Conservation (phyloP, 1,284 basidiomycete genomes). For the Ustilago lituana region DNA sequence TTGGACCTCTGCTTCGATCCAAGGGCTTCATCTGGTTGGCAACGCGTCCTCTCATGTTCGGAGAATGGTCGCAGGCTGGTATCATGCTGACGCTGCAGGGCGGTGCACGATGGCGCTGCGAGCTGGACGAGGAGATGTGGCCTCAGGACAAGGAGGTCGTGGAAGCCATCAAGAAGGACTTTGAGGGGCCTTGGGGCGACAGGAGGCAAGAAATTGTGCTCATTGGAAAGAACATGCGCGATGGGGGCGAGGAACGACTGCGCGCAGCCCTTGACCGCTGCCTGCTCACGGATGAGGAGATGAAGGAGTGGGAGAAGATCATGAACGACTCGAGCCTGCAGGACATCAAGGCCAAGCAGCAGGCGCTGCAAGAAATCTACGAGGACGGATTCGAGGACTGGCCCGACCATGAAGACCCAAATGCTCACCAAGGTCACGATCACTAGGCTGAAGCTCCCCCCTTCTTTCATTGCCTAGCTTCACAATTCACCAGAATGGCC, state of each 20-base stretch:
- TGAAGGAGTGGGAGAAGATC: conserved; percentile 67
- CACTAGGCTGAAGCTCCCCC: conserved; percentile 14
- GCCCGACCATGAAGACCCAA: conserved; percentile 61
- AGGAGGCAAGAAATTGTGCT: conserved; percentile 69
- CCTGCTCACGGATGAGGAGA: conserved; percentile 69
- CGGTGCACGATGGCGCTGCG: conserved; percentile 69
- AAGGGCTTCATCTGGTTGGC: conserved; percentile 70
- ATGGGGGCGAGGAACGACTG: conserved; percentile 64
- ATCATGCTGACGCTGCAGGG: conserved; percentile 69
- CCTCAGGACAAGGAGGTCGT: conserved; percentile 67
- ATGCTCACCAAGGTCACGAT: conserved; percentile 51
- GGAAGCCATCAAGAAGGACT: conserved; percentile 69
- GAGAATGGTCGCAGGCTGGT: conserved; percentile 70
- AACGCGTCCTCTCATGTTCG: conserved; percentile 63
- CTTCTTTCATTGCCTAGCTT: no score
- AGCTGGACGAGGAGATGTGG: conserved; percentile 67
- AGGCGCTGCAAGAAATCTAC: conserved; percentile 66
- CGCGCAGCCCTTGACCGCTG: conserved; percentile 67
- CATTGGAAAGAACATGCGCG: conserved; percentile 67
- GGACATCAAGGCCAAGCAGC: conserved; percentile 42
- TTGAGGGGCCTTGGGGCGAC: conserved; percentile 69
- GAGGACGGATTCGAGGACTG: conserved; percentile 69
- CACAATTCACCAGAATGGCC: no score
- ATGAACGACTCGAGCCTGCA: conserved; percentile 62
- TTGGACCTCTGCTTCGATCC: conserved; percentile 68